Base-by-base conservation (phyloP, 2,329 filamentous ascomycete genomes). In the Alternaria triticina region DNA sequence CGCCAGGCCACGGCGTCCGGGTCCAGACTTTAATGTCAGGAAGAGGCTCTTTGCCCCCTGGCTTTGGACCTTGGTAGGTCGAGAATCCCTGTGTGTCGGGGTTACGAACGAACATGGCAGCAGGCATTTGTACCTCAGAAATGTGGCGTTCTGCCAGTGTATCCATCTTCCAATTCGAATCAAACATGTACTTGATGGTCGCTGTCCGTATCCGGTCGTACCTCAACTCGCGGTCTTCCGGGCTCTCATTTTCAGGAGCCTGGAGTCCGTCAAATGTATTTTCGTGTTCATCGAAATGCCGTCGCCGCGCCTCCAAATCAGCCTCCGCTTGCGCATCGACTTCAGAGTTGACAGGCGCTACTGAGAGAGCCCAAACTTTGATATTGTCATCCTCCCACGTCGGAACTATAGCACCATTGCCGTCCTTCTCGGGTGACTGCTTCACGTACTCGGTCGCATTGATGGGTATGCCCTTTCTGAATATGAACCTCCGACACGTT, bases 401-500 rank as follows among this genome's bases (percentile, higher is more conserved):
- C 0, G 94, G 92, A 17, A 66, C 62, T 65, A 78, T 79, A 28
- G 83, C 77, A 49, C 79, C 78, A 27, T 64, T 60, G 23, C 71
- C 75, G 40, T 74, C 72, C 62, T 72, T 75, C n/a, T 65, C 64
- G 13, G 69, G 65, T 4, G 71, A 57, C 12, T 63, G 62, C n/a
- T 73, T 66, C 12, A 65, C 65, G 60, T 92, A 86, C 79, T 99
- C 96, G 66, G 88, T 85, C 2, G 90, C 85, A 30, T 82, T 83
- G n/a, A 97, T 81, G 0, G 91, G 90, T 76, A 97, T 86, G 0
- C 92, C 90, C 71, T 92, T 94, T 40, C 96, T 87, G 72, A 97
- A 95, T 54, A 98, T 88, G 79, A 97, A 97, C 30, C 90, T 85
- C 49, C 96, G 87, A 15, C 91, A 90, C 0, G 94, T 92, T n/a